Base-by-base conservation (phyloP, 2,329 filamentous ascomycete genomes). In the Fusarium beomiforme region DNA sequence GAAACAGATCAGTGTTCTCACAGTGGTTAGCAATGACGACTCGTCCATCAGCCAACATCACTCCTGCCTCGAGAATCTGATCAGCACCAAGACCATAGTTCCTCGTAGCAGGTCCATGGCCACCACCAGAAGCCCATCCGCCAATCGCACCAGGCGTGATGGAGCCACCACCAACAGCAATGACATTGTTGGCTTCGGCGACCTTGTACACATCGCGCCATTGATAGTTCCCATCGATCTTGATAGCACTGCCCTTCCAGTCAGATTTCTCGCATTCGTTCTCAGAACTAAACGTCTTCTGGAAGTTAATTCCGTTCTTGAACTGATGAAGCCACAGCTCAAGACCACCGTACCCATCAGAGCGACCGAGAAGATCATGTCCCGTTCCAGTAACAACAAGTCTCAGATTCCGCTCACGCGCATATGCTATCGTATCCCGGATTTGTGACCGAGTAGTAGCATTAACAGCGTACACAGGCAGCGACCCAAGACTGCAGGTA, bases 121-220 rank as follows among this genome's bases (percentile, higher is more conserved):
- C 69, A 2, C 69, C 69, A 14, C 69, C 69, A 1, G 69, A 71
- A 24, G 68, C 68, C 42, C 56, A 71, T 2, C 69, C 69, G 3
- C 69, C 69, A 0, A 71, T 71, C 7, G 69, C 69, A 41, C 69
- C 68, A 3, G 69, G 69, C 2, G 69, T 55, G 13, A 71, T 37
- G 8, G 69, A 68, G 13, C 69, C 69, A 2, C 69, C 69, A 3
- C 69, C 69, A 12, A 71, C 69, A 2, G 64, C 68, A 5, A 71
- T 71, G 2, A 69, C 59, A 39, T 61, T 65, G 1, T 60, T 71
- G 14, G 59, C 64, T 37, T 69, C 21, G 6, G 69, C 69, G 1
- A 71, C 54, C 19, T 71, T 60, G 50, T 71, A 71, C 0, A 71
- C 69, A 23, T 71, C 64, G 3, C 69, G 69, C 69, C 69, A 71